phyloP scores from a whole-genome alignment of 805 yeast genomes.

The Suhomyces tanzawaensis region DNA sequence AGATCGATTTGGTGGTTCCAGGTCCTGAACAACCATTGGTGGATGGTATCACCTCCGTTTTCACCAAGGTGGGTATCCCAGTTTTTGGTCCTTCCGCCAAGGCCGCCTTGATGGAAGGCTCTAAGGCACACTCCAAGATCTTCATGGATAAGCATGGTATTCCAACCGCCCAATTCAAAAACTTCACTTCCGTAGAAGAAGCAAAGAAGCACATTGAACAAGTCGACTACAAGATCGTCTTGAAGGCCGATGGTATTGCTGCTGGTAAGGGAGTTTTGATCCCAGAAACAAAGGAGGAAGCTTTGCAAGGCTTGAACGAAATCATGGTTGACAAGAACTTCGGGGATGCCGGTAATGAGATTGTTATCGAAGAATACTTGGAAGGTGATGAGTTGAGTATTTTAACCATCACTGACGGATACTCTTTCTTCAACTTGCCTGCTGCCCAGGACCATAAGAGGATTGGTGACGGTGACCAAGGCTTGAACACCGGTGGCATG shows the following conservation, averaged over 20 bases:
- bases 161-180: slow-evolving; percentile 90
- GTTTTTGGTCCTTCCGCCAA: slow-evolving; percentile 93
- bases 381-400: slow-evolving; percentile 97
- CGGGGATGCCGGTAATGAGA: slow-evolving; percentile 89
- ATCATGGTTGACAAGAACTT: slow-evolving; percentile 89
- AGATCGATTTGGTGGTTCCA: slow-evolving; percentile 77
- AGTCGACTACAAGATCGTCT: slow-evolving; percentile 74
- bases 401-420: slow-evolving; percentile 90
- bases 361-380: slow-evolving; percentile 91
- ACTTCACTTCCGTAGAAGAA: slow-evolving; percentile 71
- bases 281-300: slow-evolving; percentile 82
- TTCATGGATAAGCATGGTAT: slow-evolving; percentile 90
- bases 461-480: slow-evolving; percentile 87
- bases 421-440: slow-evolving; percentile 84
- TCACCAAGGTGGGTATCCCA: slow-evolving; percentile 83
- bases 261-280: slow-evolving; percentile 98
- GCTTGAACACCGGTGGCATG: slow-evolving; percentile 99
- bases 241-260: slow-evolving; percentile 97
- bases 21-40: slow-evolving; percentile 99
- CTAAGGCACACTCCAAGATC: slow-evolving; percentile 89
- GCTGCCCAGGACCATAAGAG: slow-evolving; percentile 99
- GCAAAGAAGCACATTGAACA: slow-evolving; percentile 71
- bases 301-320: slow-evolving; percentile 74
- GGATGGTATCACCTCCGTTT: slow-evolving; percentile 78
- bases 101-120: slow-evolving; percentile 96